Evolutionary conservation across 495 filamentous ascomycete genomes (phyloP).

Genomic region (Lophiotrema nucula): DNA sequence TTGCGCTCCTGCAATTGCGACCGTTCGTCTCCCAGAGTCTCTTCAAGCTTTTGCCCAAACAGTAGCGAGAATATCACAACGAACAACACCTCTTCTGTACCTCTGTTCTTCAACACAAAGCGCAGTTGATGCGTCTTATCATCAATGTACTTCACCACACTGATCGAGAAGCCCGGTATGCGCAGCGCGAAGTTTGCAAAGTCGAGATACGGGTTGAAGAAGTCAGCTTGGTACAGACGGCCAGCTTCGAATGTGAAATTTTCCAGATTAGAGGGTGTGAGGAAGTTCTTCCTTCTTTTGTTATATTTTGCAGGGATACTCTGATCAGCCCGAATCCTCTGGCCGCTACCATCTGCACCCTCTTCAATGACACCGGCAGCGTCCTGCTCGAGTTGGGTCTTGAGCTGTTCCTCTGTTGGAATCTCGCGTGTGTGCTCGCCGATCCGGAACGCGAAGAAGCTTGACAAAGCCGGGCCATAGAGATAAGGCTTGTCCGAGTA

Average conservation of each 20-base stretch:
- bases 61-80: conserved; percentile 40
- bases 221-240: conserved; percentile 71
- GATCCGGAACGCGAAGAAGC: conserved; percentile 41
- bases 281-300: conserved; percentile 43
- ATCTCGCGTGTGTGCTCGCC: conserved; percentile 10
- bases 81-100: conserved; percentile 39
- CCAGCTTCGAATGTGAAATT: conserved; percentile 59
- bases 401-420: conserved; percentile 8
- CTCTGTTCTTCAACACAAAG: conserved; percentile 42
- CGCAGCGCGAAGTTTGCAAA: conserved; percentile 57
- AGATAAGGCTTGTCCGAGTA: conserved; percentile 84
- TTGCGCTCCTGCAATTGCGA: no score
- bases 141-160: conserved; percentile 41
- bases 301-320: conserved; percentile 36
- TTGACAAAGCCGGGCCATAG: conserved; percentile 72
- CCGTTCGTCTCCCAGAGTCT: conserved; percentile 10
- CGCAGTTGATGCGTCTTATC: conserved; percentile 42
- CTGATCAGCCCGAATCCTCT: conserved; percentile 51
- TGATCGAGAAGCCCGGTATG: conserved; percentile 41
- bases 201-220: conserved; percentile 89
- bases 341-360: conserved; percentile 54
- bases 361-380: conserved; percentile 33
- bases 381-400: conserved; percentile 5
- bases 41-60: conserved; percentile 37
- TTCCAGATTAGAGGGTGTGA: conserved; percentile 48